Evolutionary conservation across 1,284 basidiomycete genomes (phyloP), one percentile per base, ranked within the genome.

Genomic region (Spongiforma sp.): DNA sequence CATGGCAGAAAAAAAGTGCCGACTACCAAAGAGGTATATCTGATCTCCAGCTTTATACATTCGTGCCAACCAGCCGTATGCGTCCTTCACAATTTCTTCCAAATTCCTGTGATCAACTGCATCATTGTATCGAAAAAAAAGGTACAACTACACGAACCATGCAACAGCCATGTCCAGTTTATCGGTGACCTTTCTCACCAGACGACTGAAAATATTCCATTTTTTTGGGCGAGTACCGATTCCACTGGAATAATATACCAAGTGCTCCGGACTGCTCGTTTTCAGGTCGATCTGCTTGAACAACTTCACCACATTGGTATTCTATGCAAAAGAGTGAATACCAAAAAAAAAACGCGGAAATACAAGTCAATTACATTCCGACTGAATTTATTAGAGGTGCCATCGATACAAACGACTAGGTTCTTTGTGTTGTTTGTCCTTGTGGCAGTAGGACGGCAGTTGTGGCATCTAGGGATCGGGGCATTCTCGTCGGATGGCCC

Each of bases 21-120:
- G 24, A 57, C 1, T 53, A 81, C 81, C 82, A 61, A 84, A 82
- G 2, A 83, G 67, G 61, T 74, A 83, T 43, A 84, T 82, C 12
- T 67, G 68, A 58, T 83, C 82, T 2, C 80, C 79, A n/a, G 68
- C 66, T 30, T 68, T 46, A 63, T 83, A 83, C 24, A 62, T 71
- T 32, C 77, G 72, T 2, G 80, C 73, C 9, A 83, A 61, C 81
- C 81, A 83, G 4, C 72, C 71, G 67, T 83, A 83, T 1, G 77
- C 82, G 34, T 69, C 65, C 36, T 77, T 77, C 48, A 69, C 65
- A 7, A 63, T 76, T 67, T 68, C 78, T 67, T 74, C 72, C 59
- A 70, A 63, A 41, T 66, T 75, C 74, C 71, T 73, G 15, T 3
- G 2, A 26, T 36, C 0, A 36, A 52, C 14, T 43, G 14, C 12